A percentile compares a stretch with the other conserved stretches of the same genome.
phyloP scores from a whole-genome alignment of 768 basidiomycete species.

The Trametes gibbosa region DNA sequence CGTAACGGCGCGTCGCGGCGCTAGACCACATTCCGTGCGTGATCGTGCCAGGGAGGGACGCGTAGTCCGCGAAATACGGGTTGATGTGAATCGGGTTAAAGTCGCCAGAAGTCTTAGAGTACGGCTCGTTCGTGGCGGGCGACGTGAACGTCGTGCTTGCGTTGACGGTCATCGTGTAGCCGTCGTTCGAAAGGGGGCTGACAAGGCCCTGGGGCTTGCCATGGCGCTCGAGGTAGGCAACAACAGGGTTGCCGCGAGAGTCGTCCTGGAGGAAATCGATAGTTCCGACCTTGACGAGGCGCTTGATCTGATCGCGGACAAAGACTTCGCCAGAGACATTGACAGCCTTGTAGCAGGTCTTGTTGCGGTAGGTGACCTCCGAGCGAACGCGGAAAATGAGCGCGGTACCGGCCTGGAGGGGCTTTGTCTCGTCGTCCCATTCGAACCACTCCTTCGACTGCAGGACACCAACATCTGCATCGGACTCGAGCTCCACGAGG shows the following conservation, averaged over 20 bases:
- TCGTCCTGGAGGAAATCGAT: slow-evolving; percentile 86
- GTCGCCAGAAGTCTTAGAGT: slow-evolving; percentile 94
- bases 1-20: slow-evolving; percentile 87
- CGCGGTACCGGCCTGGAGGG: slow-evolving; percentile 74
- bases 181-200: slow-evolving; percentile 77
- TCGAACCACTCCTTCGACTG: slow-evolving; percentile 98
- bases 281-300: slow-evolving; percentile 82
- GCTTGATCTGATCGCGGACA: slow-evolving; percentile 84
- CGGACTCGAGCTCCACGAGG: slow-evolving; percentile 66
- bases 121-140: slow-evolving; percentile 91
- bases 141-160: slow-evolving; percentile 69
- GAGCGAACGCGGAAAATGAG: slow-evolving; percentile 90
- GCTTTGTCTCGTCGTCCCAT: slow-evolving; percentile 82
- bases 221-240: slow-evolving; percentile 90
- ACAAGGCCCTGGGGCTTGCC: slow-evolving; percentile 76
- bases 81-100: slow-evolving; percentile 99
- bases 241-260: slow-evolving; percentile 89
- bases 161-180: slow-evolving; percentile 76
- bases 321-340: slow-evolving; percentile 84
- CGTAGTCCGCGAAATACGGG: slow-evolving; percentile 95
- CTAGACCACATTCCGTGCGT: slow-evolving; percentile 98
- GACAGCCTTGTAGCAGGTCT: slow-evolving; percentile 77
- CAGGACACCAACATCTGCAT: slow-evolving; percentile 85
- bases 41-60: slow-evolving; percentile 91
- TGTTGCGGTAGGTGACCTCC: slow-evolving; percentile 88